Evolutionary conservation across 345 rosid species (phyloP), one percentile per base, ranked within the genome.

Genomic region (Sisymbrium irio): DNA sequence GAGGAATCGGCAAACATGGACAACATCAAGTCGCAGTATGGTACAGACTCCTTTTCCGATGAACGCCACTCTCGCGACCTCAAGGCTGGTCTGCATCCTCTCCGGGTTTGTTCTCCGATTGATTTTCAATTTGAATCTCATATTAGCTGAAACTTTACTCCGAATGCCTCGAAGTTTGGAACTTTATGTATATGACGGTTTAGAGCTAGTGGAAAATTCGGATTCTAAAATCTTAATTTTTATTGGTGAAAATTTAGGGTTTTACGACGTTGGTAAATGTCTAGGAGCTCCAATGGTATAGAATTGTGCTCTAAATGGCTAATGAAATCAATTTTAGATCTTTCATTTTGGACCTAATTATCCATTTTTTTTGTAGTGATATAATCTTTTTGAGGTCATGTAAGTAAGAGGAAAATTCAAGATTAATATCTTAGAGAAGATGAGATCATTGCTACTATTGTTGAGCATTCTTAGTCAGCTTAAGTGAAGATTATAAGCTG

Each of bases 71-170:
- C 91, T 40, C 91, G 85, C 39, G 97, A 89, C 14, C 92, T 87
- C 77, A 91, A 94, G 72, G 89, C 88, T 74, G 84, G 93, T 37
- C 78, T 90, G 33, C 98, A 95, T 76, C 96, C 99, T 76, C 96
- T 95, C 54, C 88, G 88, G 97, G 97, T 93, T 40, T 61, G 56
- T 62, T 60, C 1, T 51, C 55, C 58, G 35, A 49, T 51, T 3
- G 17, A 9, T 65, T 39, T 47, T 33, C 46, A 22, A 14, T 60
- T 66, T 51, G 14, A 55, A 13, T 67, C 47, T 28, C 18, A 22
- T 44, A 4, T 45, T 67, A 47, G 65, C 74, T 72, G 19, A 61
- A 41, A 37, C 6, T 33, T 40, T 27, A 30, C 53, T 72, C 32
- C 22, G 17, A 12, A 9, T 30, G 19, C 44, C 9, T 67, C 22